Evolutionary conservation across 129 eudicot genomes (phyloP).

Genomic region (Rutidosis leptorrhynchoides): DNA sequence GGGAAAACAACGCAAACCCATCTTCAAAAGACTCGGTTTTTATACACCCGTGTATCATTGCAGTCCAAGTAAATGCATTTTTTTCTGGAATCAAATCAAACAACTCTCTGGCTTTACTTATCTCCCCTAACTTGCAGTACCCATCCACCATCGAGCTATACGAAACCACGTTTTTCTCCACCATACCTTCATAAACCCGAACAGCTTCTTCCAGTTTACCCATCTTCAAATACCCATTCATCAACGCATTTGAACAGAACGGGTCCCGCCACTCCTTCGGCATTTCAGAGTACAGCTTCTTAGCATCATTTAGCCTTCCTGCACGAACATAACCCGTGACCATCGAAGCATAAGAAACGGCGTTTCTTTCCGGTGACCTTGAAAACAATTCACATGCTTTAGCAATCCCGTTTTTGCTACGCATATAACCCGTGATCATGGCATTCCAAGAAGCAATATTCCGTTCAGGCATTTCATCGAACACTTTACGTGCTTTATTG

Average conservation of each 20-base stretch:
- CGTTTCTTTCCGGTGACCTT: conserved; percentile 48
- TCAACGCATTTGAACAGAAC: conserved; percentile 57
- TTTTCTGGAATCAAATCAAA: conserved; percentile 53
- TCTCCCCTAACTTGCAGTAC: conserved; percentile 57
- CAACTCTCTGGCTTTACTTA: conserved; percentile 53
- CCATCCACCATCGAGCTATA: conserved; percentile 89
- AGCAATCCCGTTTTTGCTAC: conserved; percentile 37
- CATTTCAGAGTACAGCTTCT: conserved; percentile 34
- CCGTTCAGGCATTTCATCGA: conserved; percentile 78
- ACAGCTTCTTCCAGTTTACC: conserved; percentile 53
- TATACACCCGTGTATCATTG: conserved; percentile 76
- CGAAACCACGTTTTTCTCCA: conserved; percentile 65
- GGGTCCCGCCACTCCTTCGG: conserved; percentile 60
- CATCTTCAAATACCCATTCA: conserved; percentile 59
- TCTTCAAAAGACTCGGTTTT: conserved; percentile 47
- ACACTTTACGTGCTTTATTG: conserved; percentile 58
- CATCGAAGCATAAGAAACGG: conserved; percentile 60
- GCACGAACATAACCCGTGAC: conserved; percentile 53
- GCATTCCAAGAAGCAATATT: conserved; percentile 88
- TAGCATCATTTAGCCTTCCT: conserved; percentile 55
- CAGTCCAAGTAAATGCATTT: conserved; percentile 66
- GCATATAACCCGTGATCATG: conserved; percentile 56
- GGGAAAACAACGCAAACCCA: conserved; percentile 52
- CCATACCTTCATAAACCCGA: conserved; percentile 52
- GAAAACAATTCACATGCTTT: conserved; percentile 49